Percentiles rank a stretch among this genome's conserved stretches.
These are phyloP conservation scores for Aotearoamyces nothofagi DNA, from an alignment of 2,329 filamentous ascomycete genomes.

Conservation along the genomic window DNA sequence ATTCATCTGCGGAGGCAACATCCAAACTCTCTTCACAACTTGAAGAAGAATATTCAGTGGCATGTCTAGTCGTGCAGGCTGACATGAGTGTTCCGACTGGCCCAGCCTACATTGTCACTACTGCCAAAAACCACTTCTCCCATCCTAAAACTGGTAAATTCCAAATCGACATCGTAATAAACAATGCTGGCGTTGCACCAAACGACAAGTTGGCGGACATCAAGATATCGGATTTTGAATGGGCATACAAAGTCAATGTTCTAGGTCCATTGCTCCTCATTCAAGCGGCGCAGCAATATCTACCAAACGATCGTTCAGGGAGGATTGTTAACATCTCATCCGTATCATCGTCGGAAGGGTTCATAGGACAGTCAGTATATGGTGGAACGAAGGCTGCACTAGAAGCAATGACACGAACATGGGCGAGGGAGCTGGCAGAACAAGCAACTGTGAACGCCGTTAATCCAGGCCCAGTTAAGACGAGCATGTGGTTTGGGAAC, in stretches of 20 bases:
- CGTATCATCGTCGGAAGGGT: conserved; percentile 41
- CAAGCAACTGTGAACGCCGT: conserved; percentile 48
- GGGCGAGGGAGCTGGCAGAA: conserved; percentile 46
- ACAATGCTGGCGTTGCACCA: conserved; percentile 63
- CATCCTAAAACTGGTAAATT: conserved; percentile 30
- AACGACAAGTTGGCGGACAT: conserved; percentile 54
- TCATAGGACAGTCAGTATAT: conserved; percentile 43
- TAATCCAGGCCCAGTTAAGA: conserved; percentile 50
- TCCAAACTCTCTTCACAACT: conserved; percentile 40
- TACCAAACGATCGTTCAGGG: conserved; percentile 53
- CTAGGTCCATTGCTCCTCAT: conserved; percentile 65
- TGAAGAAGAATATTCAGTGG: conserved; percentile 37
- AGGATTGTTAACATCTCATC: conserved; percentile 47
- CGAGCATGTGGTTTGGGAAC: conserved; percentile 48
- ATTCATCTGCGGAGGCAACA: conserved; percentile 36
- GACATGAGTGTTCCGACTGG: conserved; percentile 51
- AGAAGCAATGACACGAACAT: conserved; percentile 55
- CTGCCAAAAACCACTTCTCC: conserved; percentile 41
- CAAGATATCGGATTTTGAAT: conserved; percentile 48
- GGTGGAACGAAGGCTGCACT: conserved; percentile 52
- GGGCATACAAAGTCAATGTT: conserved; percentile 68
- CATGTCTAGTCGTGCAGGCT: conserved; percentile 49
- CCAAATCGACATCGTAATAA: conserved; percentile 70
- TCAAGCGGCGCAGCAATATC: conserved; percentile 54
- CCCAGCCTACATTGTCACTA: conserved; percentile 41